Percentiles rank a stretch among this genome's conserved stretches.
Conservation (phyloP, 495 filamentous ascomycete species). For the Daldinia loculata region DNA sequence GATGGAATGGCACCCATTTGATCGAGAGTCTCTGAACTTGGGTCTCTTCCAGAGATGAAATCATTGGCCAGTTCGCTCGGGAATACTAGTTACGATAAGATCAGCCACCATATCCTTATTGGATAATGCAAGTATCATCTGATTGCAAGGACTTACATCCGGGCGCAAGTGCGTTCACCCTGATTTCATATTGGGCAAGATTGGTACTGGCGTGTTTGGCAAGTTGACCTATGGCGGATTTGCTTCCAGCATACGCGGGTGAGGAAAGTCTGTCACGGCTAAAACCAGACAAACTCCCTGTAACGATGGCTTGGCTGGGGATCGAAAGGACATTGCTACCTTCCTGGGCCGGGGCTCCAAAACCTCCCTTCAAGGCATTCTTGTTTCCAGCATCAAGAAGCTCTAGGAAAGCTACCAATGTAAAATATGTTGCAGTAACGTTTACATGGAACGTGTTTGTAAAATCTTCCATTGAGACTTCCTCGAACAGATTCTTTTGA, state of each 20-base stretch:
- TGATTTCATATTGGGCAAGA: conserved; percentile 59
- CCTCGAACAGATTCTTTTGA: conserved; percentile 54
- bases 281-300: conserved; percentile 62
- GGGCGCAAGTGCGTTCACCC: conserved; percentile 65
- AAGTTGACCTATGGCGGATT: conserved; percentile 62
- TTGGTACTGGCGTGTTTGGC: conserved; percentile 62
- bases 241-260: conserved; percentile 63
- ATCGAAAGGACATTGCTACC: conserved; percentile 51
- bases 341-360: conserved; percentile 36
- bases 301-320: conserved; percentile 64
- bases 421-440: conserved; percentile 61
- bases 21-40: conserved; percentile 47
- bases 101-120: background rate
- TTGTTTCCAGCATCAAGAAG: conserved; percentile 70
- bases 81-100: conserved; percentile 53
- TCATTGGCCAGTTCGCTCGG: conserved; percentile 62
- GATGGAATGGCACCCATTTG: conserved; percentile 58
- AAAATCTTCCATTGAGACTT: conserved; percentile 58
- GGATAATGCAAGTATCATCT: background rate
- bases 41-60: conserved; percentile 51
- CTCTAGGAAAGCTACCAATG: conserved; percentile 63
- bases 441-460: conserved; percentile 60
- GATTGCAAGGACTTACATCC: conserved; percentile 55
- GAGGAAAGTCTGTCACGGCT: conserved; percentile 54
- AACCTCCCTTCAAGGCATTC: conserved; percentile 51